Base-by-base conservation (phyloP, 169 alveolate species). In the Plasmodium adleri region DNA sequence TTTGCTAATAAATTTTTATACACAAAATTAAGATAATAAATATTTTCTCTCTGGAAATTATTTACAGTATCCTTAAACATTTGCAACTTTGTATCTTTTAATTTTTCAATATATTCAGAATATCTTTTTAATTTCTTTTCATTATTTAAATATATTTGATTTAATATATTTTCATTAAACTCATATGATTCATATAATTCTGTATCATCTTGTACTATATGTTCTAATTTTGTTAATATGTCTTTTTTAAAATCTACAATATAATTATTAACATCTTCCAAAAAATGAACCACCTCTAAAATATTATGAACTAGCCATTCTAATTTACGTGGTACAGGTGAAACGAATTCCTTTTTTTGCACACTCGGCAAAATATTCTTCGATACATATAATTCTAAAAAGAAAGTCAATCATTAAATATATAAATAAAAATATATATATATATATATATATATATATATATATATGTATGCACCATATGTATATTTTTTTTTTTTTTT, bases 171-270 rank as follows among this genome's bases (percentile, higher is more conserved):
- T 52, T 78, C 89, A 28, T 78, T 78, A 20, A 66, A 63, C 15
- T 78, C 89, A 66, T 64, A 78, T 8, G 89, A 47, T 43, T 78
- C 89, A 45, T 78, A 78, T 22, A 78, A 45, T 28, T 12, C 32
- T 20, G 70, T 43, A 39, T 78, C 89, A 58, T 78, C 78, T 22
- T 78, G 89, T 26, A 78, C 60, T 43, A 78, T 24, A 43, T 64
- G 47, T 28, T 78, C 89, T 43, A 78, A 66, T 52, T 78, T 78
- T 12, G n/a, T 50, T 22, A 64, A 47, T 56, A 78, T 22, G 17
- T 78, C 89, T 24, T 78, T 78, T 22, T 78, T 78, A 64, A 64
- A 78, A 52, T 78, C 89, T 54, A 78, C 54, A 43, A 78, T 50
- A 26, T 78, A 78, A 52, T 78, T 78, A 45, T 78, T 78, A 59